Conservation (phyloP, 371 early-diverging fungal genomes). For the Apophysomyces ossiformis region DNA sequence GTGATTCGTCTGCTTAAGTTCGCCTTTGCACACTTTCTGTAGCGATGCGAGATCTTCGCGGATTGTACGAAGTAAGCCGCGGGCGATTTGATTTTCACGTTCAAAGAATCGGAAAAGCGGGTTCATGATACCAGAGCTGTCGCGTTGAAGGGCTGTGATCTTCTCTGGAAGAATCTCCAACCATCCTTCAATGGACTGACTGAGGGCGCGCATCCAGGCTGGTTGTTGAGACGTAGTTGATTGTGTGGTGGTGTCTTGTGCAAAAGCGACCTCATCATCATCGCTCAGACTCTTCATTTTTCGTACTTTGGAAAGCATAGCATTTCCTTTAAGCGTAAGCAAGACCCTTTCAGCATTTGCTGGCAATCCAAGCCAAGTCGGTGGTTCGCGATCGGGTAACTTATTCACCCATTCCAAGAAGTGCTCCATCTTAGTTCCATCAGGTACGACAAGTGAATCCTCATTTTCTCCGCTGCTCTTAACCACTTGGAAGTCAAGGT, state of each 20-base stretch:
- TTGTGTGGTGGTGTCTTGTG: slow-evolving; percentile 31
- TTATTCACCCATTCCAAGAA: slow-evolving; percentile 88
- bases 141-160: slow-evolving; percentile 45
- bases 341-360: slow-evolving; percentile 92
- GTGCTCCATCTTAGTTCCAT: slow-evolving; percentile 86
- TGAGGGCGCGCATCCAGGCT: slow-evolving; percentile 79
- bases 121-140: slow-evolving; percentile 55
- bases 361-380: slow-evolving; percentile 97
- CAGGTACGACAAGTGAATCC: slow-evolving; percentile 74
- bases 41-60: slow-evolving; percentile 72
- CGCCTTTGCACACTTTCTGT: slow-evolving; percentile 71
- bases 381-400: slow-evolving; percentile 93
- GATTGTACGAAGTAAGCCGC: slow-evolving; percentile 63
- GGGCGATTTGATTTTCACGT: slow-evolving; percentile 76
- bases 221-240: slow-evolving; percentile 54
- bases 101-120: slow-evolving; percentile 87
- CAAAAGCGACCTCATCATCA: slow-evolving; percentile 75
- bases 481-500: slow-evolving; percentile 83
- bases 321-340: slow-evolving; percentile 74
- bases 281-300: slow-evolving; percentile 84
- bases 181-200: slow-evolving; percentile 63
- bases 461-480: slow-evolving; percentile 50
- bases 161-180: slow-evolving; percentile 62
- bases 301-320: slow-evolving; percentile 81
- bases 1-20: slow-evolving; percentile 87